phyloP scores from a whole-genome alignment of 306 rosid species.

The Trifolium pratense region DNA sequence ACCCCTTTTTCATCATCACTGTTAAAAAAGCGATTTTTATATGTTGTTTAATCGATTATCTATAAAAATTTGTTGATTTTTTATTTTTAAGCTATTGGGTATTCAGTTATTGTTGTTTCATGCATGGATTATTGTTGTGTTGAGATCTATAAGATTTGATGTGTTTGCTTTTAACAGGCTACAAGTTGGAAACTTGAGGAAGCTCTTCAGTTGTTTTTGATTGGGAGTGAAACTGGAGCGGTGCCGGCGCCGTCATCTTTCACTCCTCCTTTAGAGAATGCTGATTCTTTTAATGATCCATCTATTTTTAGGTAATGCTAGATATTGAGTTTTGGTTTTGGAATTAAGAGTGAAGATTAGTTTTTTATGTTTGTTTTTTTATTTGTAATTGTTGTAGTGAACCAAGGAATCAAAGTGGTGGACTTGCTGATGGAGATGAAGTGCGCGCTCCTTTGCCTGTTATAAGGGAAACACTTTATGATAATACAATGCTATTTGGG shows the following conservation, averaged over 20 bases:
- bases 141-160: conserved; percentile 24
- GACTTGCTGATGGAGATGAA: conserved; percentile 61
- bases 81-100: not conserved
- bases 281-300: conserved; percentile 50
- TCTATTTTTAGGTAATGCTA: conserved; percentile 48
- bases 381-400: conserved; percentile 53
- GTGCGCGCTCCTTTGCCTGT: conserved; percentile 97
- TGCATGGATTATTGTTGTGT: not conserved
- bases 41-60: not conserved
- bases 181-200: conserved; percentile 97
- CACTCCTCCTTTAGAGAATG: conserved; percentile 52
- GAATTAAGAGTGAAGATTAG: not conserved
- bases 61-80: not conserved
- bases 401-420: conserved; percentile 53
- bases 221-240: conserved; percentile 69
- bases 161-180: conserved; percentile 61
- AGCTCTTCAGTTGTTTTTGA: conserved; percentile 85
- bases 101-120: not conserved
- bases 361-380: conserved; percentile 19
- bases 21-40: not conserved
- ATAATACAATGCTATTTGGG: conserved; percentile 71
- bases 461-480: conserved; percentile 90
- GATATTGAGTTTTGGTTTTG: not conserved
- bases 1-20: not conserved
- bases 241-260: conserved; percentile 37